Evolutionary conservation across 129 eudicot species (phyloP), one percentile per base, ranked within the genome.

Genomic region (Centaurea solstitialis): DNA sequence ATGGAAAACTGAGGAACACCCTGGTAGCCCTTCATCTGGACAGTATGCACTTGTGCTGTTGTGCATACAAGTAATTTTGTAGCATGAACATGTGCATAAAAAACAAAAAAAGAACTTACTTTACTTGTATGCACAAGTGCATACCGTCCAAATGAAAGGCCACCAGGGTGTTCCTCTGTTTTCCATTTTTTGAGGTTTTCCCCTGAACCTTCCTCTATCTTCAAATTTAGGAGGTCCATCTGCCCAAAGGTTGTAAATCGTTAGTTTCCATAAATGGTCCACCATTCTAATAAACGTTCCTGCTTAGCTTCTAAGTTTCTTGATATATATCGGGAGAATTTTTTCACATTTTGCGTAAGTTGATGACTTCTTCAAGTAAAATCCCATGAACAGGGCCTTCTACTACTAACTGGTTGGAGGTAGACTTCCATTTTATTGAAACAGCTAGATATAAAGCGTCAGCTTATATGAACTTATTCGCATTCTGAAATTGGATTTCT

Each of bases 381-480:
- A 26, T 53, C 67, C 30, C 81, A 68, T 41, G 30, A 53, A 10
- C 50, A 79, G 76, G 81, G 76, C 76, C 76, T 70, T 79, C 61
- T 70, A 57, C 82, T 35, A 70, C 70, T 24, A 76, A 65, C 57
- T 76, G 73, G 64, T 71, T 39, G 33, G 75, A 59, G 75, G 30
- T 71, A 71, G 59, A 35, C 57, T 24, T 67, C 72, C 72, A 67
- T 67, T 24, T 66, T 22, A 66, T 66, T 22, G 70, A 33, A 33
- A 33, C 37, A 66, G 53, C 53, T 43, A 7, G 53, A 43, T 33
- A 33, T 5, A 33, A 33, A 33, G 37, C 37, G 4, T 33, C 37
- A 33, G 37, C 37, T 33, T 33, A 33, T 61, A 45, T 43, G 57
- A 74, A 11, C 11, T 74, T 24, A 38, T 74, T 50, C 53, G 38